Evolutionary conservation across 2,329 filamentous ascomycete species (phyloP).

Genomic region (Cladorrhinum sp.): DNA sequence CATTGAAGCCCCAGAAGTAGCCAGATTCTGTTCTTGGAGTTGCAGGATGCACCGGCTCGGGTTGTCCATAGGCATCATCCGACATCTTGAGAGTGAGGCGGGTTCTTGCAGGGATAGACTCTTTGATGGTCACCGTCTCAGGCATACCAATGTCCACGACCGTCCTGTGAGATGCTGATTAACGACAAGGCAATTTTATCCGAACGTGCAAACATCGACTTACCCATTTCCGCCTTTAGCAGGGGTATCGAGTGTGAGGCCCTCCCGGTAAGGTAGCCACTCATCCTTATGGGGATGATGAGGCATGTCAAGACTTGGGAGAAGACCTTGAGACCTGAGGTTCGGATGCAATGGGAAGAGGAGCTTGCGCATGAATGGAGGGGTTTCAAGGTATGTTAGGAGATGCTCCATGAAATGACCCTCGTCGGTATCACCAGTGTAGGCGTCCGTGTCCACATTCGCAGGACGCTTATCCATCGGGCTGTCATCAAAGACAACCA

Average conservation of each 20-base stretch:
- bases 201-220: slow-evolving; percentile 19
- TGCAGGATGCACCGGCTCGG: slow-evolving; percentile 64
- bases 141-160: slow-evolving; percentile 58
- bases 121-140: slow-evolving; percentile 53
- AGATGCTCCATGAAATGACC: slow-evolving; percentile 78
- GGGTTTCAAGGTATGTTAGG: slow-evolving; percentile 78
- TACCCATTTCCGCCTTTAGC: slow-evolving; percentile 39
- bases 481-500: slow-evolving; percentile 76
- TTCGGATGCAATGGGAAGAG: slow-evolving; percentile 80
- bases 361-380: slow-evolving; percentile 72
- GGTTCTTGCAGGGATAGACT: slow-evolving; percentile 65
- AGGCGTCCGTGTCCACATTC: slow-evolving; percentile 49
- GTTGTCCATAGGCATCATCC: slow-evolving; percentile 42
- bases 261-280: slow-evolving; percentile 77
- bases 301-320: slow-evolving; percentile 80
- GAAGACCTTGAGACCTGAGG: slow-evolving; percentile 65
- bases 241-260: slow-evolving; percentile 57
- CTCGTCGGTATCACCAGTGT: slow-evolving; percentile 71
- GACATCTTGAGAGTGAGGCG: slow-evolving; percentile 71
- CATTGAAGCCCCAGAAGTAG: slow-evolving; percentile 83
- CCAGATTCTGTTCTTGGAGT: slow-evolving; percentile 70
- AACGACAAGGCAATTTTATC: not conserved
- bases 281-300: slow-evolving; percentile 75
- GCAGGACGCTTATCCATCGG: slow-evolving; percentile 44
- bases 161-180: slow-evolving; percentile 41